Evolutionary conservation across 495 filamentous ascomycete species (phyloP).

Genomic region (Penicillium cosmopolitanum): DNA sequence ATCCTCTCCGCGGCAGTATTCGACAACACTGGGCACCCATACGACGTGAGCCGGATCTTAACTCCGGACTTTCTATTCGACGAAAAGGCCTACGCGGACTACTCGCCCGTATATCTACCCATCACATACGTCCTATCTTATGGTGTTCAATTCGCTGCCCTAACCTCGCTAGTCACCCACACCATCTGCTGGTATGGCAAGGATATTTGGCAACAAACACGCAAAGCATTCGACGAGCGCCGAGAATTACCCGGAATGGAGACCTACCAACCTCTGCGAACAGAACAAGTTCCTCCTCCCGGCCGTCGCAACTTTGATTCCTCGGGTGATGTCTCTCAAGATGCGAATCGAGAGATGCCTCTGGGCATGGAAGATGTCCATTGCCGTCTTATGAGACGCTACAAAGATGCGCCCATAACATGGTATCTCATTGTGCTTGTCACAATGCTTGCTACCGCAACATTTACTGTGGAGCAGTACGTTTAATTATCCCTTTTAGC

Average conservation of each 20-base stretch:
- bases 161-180: constrained; percentile 58
- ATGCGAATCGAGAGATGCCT: constrained; percentile 22
- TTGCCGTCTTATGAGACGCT: constrained; percentile 60
- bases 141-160: constrained; percentile 78
- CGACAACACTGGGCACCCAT: constrained; percentile 78
- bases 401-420: constrained; percentile 64
- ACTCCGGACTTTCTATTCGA: constrained; percentile 77
- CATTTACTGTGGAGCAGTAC: constrained; percentile 35
- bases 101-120: constrained; percentile 80
- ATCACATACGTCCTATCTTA: constrained; percentile 85
- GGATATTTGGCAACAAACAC: constrained; percentile 36
- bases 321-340: constrained; percentile 21
- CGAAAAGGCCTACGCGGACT: constrained; percentile 69
- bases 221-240: constrained; percentile 32
- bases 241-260: constrained; percentile 24
- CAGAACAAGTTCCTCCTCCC: constrained; percentile 5
- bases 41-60: constrained; percentile 77
- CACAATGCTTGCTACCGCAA: constrained; percentile 33
- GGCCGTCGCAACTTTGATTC: constrained; percentile 17
- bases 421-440: constrained; percentile 66
- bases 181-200: constrained; percentile 33
- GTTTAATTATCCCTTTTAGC: constrained; percentile 20
- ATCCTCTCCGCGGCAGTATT: constrained; percentile 75
- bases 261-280: constrained; percentile 28
- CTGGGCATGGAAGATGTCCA: constrained; percentile 59